A percentile compares a stretch with the other conserved stretches of the same genome.
These are phyloP conservation scores for Aspergillus tamarii DNA, from an alignment of 2,329 filamentous ascomycete species.

Conservation along the genomic window DNA sequence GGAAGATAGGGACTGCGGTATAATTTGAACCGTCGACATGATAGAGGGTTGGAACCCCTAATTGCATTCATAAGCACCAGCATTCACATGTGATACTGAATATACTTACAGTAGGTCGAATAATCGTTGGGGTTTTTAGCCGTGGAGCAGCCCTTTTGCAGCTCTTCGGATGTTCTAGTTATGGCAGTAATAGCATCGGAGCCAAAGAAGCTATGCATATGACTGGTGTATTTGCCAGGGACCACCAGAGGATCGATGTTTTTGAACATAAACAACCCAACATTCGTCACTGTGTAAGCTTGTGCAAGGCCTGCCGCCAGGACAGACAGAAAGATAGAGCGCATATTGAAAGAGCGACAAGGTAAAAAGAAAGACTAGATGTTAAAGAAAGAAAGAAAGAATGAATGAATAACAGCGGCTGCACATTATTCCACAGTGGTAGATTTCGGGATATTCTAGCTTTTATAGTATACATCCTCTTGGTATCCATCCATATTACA, in stretches of 20 bases:
- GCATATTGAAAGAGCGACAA: conserved; percentile 1
- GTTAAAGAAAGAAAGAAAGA: not conserved
- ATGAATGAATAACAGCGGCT: not conserved
- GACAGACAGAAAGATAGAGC: conserved; percentile 9
- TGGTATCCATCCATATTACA: not conserved
- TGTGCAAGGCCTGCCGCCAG: conserved; percentile 17
- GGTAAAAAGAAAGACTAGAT: not conserved
- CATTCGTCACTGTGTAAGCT: conserved; percentile 21
- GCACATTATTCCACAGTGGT: not conserved
- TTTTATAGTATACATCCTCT: not conserved
- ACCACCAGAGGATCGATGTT: conserved; percentile 21
- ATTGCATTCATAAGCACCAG: not conserved
- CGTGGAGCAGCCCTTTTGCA: conserved; percentile 19
- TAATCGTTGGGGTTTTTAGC: conserved; percentile 21
- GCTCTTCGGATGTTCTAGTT: conserved; percentile 18
- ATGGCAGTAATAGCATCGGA: conserved; percentile 19
- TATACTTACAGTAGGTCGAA: conserved; percentile 18
- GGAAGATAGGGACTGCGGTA: conserved; percentile 17
- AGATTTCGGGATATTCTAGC: not conserved
- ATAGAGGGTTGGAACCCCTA: conserved; percentile 23
- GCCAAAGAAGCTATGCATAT: conserved; percentile 25
- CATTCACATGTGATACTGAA: not conserved
- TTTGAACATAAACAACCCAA: conserved; percentile 19
- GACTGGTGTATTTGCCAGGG: conserved; percentile 20
- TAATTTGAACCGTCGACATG: conserved; percentile 18